Evolutionary conservation across 129 eudicot species (phyloP).

Genomic region (Apium graveolens): DNA sequence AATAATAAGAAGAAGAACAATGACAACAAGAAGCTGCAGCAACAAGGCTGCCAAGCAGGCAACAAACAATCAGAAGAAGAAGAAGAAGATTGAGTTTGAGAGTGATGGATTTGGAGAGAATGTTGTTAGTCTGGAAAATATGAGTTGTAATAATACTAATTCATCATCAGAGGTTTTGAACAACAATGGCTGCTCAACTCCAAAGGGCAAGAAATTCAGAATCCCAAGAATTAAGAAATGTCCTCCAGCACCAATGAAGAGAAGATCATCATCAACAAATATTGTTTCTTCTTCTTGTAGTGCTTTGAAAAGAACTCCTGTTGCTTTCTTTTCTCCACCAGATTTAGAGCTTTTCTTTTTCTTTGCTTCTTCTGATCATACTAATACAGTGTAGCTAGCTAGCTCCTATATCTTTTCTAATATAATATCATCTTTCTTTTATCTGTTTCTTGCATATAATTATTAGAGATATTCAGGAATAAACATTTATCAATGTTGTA

Average conservation of each 20-base stretch:
- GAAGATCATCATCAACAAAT: slow-evolving; percentile 10
- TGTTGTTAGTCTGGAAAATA: not conserved
- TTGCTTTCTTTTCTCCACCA: slow-evolving; percentile 58
- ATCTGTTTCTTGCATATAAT: too few species aligned
- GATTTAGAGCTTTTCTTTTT: slow-evolving; percentile 75
- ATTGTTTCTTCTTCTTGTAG: slow-evolving; percentile 13
- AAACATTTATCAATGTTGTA: too few species aligned
- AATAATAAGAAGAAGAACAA: slow-evolving; percentile 25
- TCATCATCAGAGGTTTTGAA: not conserved
- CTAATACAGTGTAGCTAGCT: not conserved
- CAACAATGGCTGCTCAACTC: slow-evolving; percentile 58
- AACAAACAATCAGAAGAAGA: not conserved
- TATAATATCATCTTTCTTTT: not conserved
- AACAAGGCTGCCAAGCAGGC: slow-evolving; percentile 7
- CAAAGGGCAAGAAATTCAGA: slow-evolving; percentile 55
- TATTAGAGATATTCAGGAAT: too few species aligned
- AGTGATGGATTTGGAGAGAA: slow-evolving; percentile 2
- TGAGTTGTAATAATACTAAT: not conserved
- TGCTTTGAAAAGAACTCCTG: slow-evolving; percentile 38
- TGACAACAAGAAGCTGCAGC: slow-evolving; percentile 25
- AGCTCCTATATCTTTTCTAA: not conserved
- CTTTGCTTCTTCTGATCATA: slow-evolving; percentile 23
- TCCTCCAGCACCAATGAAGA: slow-evolving; percentile 88
- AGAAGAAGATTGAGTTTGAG: too few species aligned
- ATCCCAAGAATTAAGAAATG: slow-evolving; percentile 69